Evolutionary conservation across 2,329 filamentous ascomycete species (phyloP).

Genomic region (Bipolaris cookei): DNA sequence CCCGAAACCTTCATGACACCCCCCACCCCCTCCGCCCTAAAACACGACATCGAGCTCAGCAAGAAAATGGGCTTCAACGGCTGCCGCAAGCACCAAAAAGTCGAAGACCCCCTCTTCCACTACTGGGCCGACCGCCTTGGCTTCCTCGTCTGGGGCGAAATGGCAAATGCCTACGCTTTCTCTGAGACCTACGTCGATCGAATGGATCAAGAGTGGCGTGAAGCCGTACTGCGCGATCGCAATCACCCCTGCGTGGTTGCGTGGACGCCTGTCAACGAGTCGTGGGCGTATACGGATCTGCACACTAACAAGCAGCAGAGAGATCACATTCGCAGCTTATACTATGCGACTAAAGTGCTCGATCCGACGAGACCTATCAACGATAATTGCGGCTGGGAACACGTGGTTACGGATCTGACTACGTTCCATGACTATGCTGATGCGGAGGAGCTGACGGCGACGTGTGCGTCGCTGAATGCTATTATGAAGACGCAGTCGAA

Average conservation of each 20-base stretch:
- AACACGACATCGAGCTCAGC: slow-evolving; percentile 61
- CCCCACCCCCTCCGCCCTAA: slow-evolving; percentile 56
- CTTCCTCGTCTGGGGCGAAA: slow-evolving; percentile 69
- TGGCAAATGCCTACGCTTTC: slow-evolving; percentile 70
- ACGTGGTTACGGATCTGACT: slow-evolving; percentile 67
- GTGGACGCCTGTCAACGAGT: slow-evolving; percentile 71
- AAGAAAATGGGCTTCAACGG: slow-evolving; percentile 70
- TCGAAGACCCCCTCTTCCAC: slow-evolving; percentile 66
- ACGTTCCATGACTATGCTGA: slow-evolving; percentile 74
- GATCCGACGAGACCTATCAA: slow-evolving; percentile 70
- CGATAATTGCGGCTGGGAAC: slow-evolving; percentile 76
- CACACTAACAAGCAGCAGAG: slow-evolving; percentile 64
- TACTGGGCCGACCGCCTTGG: slow-evolving; percentile 68
- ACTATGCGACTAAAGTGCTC: slow-evolving; percentile 68
- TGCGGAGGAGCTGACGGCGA: slow-evolving; percentile 60
- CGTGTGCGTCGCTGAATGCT: slow-evolving; percentile 60
- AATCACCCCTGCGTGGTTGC: slow-evolving; percentile 69
- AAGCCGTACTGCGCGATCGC: slow-evolving; percentile 67
- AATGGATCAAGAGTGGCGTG: slow-evolving; percentile 70
- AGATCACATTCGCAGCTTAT: slow-evolving; percentile 68
- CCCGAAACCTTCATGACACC: slow-evolving; percentile 66
- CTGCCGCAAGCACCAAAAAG: slow-evolving; percentile 69
- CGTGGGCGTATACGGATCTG: slow-evolving; percentile 68
- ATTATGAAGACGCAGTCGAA: slow-evolving; percentile 63
- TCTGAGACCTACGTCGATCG: slow-evolving; percentile 63